These are phyloP conservation scores for Platanthera zijinensis DNA, from an alignment of 106 monocot genomes.

Conservation along the genomic window DNA sequence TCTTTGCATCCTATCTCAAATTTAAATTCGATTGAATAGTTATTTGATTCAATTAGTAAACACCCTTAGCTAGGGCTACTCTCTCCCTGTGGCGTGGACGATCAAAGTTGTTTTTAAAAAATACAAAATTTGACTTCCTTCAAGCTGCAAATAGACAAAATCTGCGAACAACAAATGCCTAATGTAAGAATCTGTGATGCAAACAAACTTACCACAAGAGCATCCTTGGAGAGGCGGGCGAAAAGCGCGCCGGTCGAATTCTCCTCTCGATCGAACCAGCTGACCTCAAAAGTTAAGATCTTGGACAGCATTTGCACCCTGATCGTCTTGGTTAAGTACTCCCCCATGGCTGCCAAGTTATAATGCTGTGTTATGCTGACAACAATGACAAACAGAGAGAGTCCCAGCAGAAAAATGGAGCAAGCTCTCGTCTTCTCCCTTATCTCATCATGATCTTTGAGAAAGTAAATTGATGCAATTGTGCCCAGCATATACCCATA, in stretches of 20 bases:
- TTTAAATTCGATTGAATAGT: no score
- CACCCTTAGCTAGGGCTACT: no score
- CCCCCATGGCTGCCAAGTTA: slow-evolving; percentile 14
- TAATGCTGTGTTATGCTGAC: slow-evolving; percentile 12
- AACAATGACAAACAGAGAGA: neutral
- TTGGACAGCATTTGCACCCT: slow-evolving; percentile 15
- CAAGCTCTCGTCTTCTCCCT: neutral
- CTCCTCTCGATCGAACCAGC: slow-evolving; percentile 14
- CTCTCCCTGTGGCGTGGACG: no score
- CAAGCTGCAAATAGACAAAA: no score
- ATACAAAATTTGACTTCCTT: no score
- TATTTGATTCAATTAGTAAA: no score
- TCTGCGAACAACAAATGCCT: no score
- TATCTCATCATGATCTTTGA: neutral
- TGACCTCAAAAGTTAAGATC: slow-evolving; percentile 2
- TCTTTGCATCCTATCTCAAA: no score
- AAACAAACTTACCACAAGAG: slow-evolving; percentile 3
- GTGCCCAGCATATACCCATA: neutral
- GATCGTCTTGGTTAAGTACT: slow-evolving; percentile 11
- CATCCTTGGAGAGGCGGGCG: slow-evolving; percentile 10
- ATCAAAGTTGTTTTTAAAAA: no score
- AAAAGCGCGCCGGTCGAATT: slow-evolving; percentile 11
- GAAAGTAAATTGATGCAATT: neutral
- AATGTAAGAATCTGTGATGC: no score
- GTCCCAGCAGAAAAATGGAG: slow-evolving; percentile 2